phyloP scores from a whole-genome alignment of 139 green algal species.

The Picochlorum sp. region DNA sequence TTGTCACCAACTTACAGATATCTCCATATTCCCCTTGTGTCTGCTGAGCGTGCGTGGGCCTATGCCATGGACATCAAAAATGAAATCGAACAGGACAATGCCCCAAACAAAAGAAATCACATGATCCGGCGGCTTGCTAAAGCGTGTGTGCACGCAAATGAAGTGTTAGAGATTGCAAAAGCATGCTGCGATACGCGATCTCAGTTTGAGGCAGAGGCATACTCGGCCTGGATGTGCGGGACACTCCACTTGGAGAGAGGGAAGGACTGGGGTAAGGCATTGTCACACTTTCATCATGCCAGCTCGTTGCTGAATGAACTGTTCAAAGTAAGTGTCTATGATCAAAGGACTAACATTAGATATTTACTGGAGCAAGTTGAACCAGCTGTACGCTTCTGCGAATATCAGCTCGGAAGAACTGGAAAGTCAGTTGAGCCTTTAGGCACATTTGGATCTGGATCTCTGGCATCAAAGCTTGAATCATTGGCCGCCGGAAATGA shows the following conservation, averaged over 20 bases:
- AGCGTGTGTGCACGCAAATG: slow-evolving; percentile 39
- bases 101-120: slow-evolving; percentile 48
- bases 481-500: slow-evolving; percentile 42
- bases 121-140: slow-evolving; percentile 59
- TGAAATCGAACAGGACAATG: slow-evolving; percentile 31
- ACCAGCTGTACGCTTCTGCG: slow-evolving; percentile 67
- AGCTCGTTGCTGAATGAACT: slow-evolving; percentile 72
- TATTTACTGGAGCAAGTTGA: slow-evolving; percentile 77
- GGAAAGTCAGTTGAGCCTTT: slow-evolving; percentile 8
- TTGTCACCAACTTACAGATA: slow-evolving; percentile 40
- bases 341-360: slow-evolving; percentile 53
- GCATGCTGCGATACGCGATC: slow-evolving; percentile 40
- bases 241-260: slow-evolving; percentile 67
- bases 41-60: slow-evolving; percentile 75
- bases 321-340: slow-evolving; percentile 51
- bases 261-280: slow-evolving; percentile 57
- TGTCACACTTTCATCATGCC: slow-evolving; percentile 49
- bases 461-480: slow-evolving; percentile 32
- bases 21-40: slow-evolving; percentile 73
- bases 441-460: not conserved
- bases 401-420: slow-evolving; percentile 59
- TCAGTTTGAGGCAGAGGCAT: slow-evolving; percentile 77
- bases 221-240: slow-evolving; percentile 60
- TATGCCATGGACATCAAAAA: slow-evolving; percentile 86
- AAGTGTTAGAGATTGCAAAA: slow-evolving; percentile 40